These are phyloP conservation scores for Mortierella antarctica DNA, from an alignment of 192 early-diverging fungal genomes.

Conservation along the genomic window DNA sequence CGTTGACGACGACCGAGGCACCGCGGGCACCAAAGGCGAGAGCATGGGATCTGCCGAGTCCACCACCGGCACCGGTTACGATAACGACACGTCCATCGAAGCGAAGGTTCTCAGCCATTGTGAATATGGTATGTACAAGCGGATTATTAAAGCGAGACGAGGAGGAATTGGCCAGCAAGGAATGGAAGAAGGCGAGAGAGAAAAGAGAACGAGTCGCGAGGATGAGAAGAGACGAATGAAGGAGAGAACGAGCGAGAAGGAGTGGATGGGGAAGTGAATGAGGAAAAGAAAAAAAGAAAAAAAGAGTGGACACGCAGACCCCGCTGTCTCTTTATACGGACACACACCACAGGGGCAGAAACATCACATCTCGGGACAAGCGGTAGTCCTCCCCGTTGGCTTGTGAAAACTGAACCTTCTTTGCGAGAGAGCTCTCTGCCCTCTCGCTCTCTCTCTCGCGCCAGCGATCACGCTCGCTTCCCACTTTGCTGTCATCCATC, in stretches of 20 bases:
- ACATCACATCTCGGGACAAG: too few relatives aligned
- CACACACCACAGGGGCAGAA: too few relatives aligned
- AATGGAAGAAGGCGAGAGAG: neutral
- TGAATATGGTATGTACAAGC: slow-evolving; percentile 8
- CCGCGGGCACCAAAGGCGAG: slow-evolving; percentile 90
- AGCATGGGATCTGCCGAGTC: slow-evolving; percentile 91
- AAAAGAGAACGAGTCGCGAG: slow-evolving; percentile 3
- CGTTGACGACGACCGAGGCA: slow-evolving; percentile 96
- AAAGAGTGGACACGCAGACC: neutral
- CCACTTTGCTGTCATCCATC: too few relatives aligned
- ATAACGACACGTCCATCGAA: slow-evolving; percentile 90
- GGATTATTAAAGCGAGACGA: neutral
- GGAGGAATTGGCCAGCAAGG: neutral
- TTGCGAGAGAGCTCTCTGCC: too few relatives aligned
- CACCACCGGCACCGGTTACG: slow-evolving; percentile 97
- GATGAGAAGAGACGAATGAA: slow-evolving; percentile 2
- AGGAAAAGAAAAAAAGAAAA: slow-evolving; percentile 9
- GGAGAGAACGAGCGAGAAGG: neutral
- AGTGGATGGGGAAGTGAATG: neutral
- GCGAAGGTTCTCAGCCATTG: slow-evolving; percentile 63
- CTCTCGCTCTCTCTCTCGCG: too few relatives aligned
- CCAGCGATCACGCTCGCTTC: too few relatives aligned
- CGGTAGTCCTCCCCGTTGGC: too few relatives aligned
- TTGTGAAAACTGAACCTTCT: too few relatives aligned
- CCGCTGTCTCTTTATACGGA: slow-evolving; percentile 17